Base-by-base conservation (phyloP, 495 filamentous ascomycete genomes). In the Penicillium tannophilum region DNA sequence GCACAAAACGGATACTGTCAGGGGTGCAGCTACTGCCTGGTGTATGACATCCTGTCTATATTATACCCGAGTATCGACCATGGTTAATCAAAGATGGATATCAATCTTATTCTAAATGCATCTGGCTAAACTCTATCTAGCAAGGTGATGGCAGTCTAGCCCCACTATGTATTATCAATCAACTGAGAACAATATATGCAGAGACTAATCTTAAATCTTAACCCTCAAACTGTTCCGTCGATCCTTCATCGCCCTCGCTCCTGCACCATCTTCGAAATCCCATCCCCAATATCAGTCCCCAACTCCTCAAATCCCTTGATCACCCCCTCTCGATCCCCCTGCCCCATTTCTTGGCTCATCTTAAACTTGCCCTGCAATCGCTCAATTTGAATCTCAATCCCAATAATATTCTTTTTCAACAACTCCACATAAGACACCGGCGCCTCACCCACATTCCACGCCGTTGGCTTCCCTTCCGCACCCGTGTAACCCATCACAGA, bases 281-380 rank as follows among this genome's bases (percentile, higher is more conserved):
- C 54, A n/a, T 56, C 53, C 28, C 54, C 52, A 33, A 54, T 20
- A 31, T 54, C 52, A 6, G 20, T 26, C 41, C 26, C 52, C 4
- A 54, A 31, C 26, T 17, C 43, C 39, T 17, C 30, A n/a, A 86
- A 83, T 1, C 82, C 82, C 24, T 79, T 55, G 33, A 85, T 59
- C 3, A 82, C 72, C 2, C 81, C 80, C 19, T 74, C 53, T 4
- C 74, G 64, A 63, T 84, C 82, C 0, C 74, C 78, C 7, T 69
- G 30, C 7, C 62, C 59, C 69, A 80, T 61, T 65, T 84, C 81
- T 67, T 84, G 81, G 59, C 79, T 82, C 80, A 85, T 82, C 68
- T 85, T 84, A 41, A 72, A 82, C 67, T 82, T 83, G n/a, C 82
- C 81, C 36, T 71, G 76, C 46, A 85, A 62, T 2, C 69, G 60